These are phyloP conservation scores for Breviolum minutum DNA, from an alignment of 73 alveolate species.

Conservation along the genomic window DNA sequence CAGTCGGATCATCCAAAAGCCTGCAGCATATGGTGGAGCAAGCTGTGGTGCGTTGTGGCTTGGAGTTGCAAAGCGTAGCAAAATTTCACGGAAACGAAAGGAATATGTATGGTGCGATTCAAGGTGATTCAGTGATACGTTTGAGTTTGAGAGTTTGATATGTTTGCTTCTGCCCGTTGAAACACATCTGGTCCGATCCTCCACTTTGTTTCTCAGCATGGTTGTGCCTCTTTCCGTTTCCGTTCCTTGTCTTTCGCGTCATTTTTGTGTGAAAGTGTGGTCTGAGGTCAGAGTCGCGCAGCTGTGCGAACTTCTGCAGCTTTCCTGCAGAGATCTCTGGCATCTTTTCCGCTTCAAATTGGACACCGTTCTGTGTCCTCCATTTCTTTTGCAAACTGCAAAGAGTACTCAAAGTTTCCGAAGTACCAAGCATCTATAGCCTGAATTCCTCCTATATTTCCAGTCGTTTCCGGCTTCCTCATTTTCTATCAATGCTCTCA, in stretches of 20 bases:
- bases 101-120: no score
- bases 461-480: no score
- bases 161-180: no score
- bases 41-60: constrained; percentile 44
- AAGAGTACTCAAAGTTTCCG: background rate
- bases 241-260: background rate
- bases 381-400: background rate
- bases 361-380: background rate
- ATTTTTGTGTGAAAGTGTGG: background rate
- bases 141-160: no score
- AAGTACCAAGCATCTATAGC: no score
- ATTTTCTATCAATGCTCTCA: no score
- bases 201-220: no score
- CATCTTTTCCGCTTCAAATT: background rate
- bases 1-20: constrained; percentile 58
- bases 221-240: no score
- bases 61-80: background rate
- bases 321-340: background rate
- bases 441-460: no score
- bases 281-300: constrained; percentile 39
- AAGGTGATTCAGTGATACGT: no score
- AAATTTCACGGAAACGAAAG: no score
- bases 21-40: constrained; percentile 43
- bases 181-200: no score
- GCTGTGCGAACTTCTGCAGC: constrained; percentile 54